phyloP scores from a whole-genome alignment of 164 flowering plant genomes.

The Umbellularia californica region DNA sequence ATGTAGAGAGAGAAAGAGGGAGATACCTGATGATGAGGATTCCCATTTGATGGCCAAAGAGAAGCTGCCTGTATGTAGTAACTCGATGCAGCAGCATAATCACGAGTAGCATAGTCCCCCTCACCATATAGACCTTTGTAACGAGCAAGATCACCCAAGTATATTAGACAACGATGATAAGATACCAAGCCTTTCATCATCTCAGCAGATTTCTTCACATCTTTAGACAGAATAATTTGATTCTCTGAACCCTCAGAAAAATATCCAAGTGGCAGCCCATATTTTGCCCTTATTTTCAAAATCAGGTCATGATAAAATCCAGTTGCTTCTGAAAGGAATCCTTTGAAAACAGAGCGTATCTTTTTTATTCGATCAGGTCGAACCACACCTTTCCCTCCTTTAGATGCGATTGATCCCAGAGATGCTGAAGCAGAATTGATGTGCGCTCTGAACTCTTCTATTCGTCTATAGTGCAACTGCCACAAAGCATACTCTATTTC shows the following conservation, averaged over 20 bases:
- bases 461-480: slow-evolving; percentile 89
- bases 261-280: slow-evolving; percentile 79
- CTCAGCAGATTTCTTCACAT: slow-evolving; percentile 60
- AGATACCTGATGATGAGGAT: slow-evolving; percentile 95
- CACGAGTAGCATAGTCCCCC: slow-evolving; percentile 66
- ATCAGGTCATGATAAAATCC: slow-evolving; percentile 97
- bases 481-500: slow-evolving; percentile 82
- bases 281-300: slow-evolving; percentile 81
- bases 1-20: background rate
- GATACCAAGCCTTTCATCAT: slow-evolving; percentile 75
- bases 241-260: slow-evolving; percentile 69
- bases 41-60: slow-evolving; percentile 85
- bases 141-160: slow-evolving; percentile 94
- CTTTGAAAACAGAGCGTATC: slow-evolving; percentile 72
- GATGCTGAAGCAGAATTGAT: slow-evolving; percentile 55
- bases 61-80: slow-evolving; percentile 90
- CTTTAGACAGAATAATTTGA: slow-evolving; percentile 46
- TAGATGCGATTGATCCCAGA: slow-evolving; percentile 37
- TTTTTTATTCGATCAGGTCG: slow-evolving; percentile 63
- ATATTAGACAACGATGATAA: slow-evolving; percentile 94
- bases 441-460: slow-evolving; percentile 79
- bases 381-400: slow-evolving; percentile 49
- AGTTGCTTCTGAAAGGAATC: slow-evolving; percentile 92
- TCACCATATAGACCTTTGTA: slow-evolving; percentile 91
- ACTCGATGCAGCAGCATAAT: slow-evolving; percentile 87